Conservation (phyloP, 331 rosid species). For the Dryas integrifolia region DNA sequence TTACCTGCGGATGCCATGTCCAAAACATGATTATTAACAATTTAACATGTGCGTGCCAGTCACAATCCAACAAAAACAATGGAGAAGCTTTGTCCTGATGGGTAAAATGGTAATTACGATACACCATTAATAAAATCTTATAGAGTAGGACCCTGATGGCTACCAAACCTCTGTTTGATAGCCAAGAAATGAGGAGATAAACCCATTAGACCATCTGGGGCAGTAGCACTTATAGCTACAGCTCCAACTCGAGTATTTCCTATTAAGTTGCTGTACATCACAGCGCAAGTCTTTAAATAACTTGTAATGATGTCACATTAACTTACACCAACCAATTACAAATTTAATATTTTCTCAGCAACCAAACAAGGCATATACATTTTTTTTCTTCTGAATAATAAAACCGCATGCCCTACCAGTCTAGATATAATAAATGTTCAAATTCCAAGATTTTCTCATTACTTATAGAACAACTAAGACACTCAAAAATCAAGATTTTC, state of each 20-base stretch:
- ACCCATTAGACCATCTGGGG: constrained; percentile 3
- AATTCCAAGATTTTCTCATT: constrained; percentile 20
- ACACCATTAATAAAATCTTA: background rate
- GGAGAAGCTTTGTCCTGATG: constrained; percentile 9
- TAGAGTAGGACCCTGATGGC: constrained; percentile 5
- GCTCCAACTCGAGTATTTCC: background rate
- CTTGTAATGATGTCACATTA: constrained; percentile 6
- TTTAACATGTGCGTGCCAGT: background rate
- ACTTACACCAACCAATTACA: constrained; percentile 7
- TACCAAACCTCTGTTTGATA: constrained; percentile 16
- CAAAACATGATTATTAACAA: background rate
- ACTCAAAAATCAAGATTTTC: background rate
- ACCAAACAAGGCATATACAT: constrained; percentile 14
- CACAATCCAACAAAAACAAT: constrained; percentile 6
- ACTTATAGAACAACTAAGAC: background rate
- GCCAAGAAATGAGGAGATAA: constrained; percentile 12
- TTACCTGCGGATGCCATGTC: background rate
- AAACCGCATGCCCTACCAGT: constrained; percentile 21
- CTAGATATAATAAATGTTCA: constrained; percentile 29
- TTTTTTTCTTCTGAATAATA: background rate
- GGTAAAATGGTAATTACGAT: constrained; percentile 22
- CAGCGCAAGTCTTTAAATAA: background rate
- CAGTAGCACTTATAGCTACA: background rate
- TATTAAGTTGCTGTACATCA: background rate
- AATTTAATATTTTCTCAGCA: background rate